These are phyloP conservation scores for Trichoderma breve DNA, from an alignment of 2,329 filamentous ascomycete genomes.

Conservation along the genomic window DNA sequence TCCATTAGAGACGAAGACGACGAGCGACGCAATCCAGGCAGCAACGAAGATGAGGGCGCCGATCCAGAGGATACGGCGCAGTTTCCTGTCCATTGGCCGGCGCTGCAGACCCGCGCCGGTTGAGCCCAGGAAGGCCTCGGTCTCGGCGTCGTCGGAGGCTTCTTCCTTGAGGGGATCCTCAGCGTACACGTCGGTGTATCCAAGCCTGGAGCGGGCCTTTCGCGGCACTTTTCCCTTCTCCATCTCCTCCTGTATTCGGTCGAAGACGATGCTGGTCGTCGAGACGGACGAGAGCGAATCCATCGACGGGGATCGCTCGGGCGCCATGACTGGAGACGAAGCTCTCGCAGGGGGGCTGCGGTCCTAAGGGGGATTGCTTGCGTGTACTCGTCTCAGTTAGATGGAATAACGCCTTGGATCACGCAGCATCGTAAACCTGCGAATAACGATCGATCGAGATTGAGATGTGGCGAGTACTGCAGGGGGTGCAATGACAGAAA, in stretches of 20 bases:
- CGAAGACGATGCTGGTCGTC: constrained; percentile 78
- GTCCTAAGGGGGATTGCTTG: not conserved
- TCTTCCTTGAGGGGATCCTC: constrained; percentile 34
- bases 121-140: constrained; percentile 50
- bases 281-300: constrained; percentile 74
- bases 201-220: constrained; percentile 25
- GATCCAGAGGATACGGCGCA: constrained; percentile 62
- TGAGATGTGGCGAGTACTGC: not conserved
- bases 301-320: constrained; percentile 39
- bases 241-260: constrained; percentile 63
- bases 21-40: constrained; percentile 67
- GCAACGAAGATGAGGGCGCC: constrained; percentile 59
- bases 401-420: not conserved
- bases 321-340: constrained; percentile 11
- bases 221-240: constrained; percentile 32
- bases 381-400: not conserved
- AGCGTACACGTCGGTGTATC: constrained; percentile 37
- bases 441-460: not conserved
- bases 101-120: constrained; percentile 37
- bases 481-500: not conserved
- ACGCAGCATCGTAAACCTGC: not conserved
- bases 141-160: constrained; percentile 42
- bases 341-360: constrained; percentile 8
- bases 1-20: constrained; percentile 63
- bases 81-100: constrained; percentile 62